These are phyloP conservation scores for Sugiyamaella xylanicola DNA, from an alignment of 1,139 yeast genomes.

Conservation along the genomic window DNA sequence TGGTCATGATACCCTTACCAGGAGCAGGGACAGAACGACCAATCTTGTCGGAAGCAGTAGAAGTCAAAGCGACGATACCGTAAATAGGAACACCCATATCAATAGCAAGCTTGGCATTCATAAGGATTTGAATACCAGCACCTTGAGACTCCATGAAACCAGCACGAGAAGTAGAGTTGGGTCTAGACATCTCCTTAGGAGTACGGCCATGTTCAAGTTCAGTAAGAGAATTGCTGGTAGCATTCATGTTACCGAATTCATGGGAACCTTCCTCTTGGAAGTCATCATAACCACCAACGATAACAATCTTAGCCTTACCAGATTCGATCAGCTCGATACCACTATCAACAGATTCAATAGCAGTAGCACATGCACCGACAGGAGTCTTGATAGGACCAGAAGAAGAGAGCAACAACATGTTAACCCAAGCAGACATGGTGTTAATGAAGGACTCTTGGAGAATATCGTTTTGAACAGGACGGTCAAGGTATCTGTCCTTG, in stretches of 20 bases:
- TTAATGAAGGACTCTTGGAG: slow-evolving; percentile 97
- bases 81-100: slow-evolving; percentile 99
- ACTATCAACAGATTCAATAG: slow-evolving; percentile 93
- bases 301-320: slow-evolving; percentile 93
- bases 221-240: slow-evolving; percentile 84
- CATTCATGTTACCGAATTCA: slow-evolving; percentile 98
- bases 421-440: slow-evolving; percentile 99
- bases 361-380: slow-evolving; percentile 99
- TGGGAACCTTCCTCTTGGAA: slow-evolving; percentile 99
- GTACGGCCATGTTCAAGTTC: slow-evolving; percentile 97
- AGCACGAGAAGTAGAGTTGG: slow-evolving; percentile 90
- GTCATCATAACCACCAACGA: slow-evolving; percentile 99
- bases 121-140: slow-evolving; percentile 95
- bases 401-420: slow-evolving; percentile 94
- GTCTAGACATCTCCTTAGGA: slow-evolving; percentile 98
- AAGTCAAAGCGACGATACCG: slow-evolving; percentile 90
- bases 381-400: slow-evolving; percentile 99
- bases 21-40: slow-evolving; percentile 99
- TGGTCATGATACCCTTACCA: slow-evolving; percentile 98
- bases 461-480: slow-evolving; percentile 94
- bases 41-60: slow-evolving; percentile 97
- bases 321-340: slow-evolving; percentile 92
- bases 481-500: slow-evolving; percentile 87
- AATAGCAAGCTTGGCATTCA: slow-evolving; percentile 92
- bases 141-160: slow-evolving; percentile 99